These are phyloP conservation scores for Aurantiochytrium sp. DNA, from an alignment of 108 stramenopile genomes.

Conservation along the genomic window DNA sequence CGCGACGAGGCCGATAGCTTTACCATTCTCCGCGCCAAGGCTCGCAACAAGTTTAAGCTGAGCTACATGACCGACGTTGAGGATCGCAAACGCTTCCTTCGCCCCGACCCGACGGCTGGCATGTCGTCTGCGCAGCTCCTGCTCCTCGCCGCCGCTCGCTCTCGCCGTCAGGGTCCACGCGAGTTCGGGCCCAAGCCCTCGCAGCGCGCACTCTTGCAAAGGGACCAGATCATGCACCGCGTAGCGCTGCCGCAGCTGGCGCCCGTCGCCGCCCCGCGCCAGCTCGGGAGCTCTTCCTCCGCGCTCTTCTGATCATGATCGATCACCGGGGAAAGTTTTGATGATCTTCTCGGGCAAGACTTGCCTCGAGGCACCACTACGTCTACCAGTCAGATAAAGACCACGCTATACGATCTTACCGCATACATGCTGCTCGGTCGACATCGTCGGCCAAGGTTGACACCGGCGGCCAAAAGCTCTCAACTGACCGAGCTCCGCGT, in stretches of 20 bases:
- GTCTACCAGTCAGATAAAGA: too few species aligned
- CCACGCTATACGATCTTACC: too few species aligned
- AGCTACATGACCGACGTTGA: neutral
- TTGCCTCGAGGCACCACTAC: too few species aligned
- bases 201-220: neutral
- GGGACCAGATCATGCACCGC: conserved; percentile 24
- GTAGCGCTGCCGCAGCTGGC: neutral
- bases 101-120: neutral
- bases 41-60: neutral
- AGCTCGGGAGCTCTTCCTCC: neutral
- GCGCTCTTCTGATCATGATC: neutral
- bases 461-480: too few species aligned
- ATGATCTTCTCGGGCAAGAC: too few species aligned
- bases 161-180: neutral
- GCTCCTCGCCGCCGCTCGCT: neutral
- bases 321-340: neutral
- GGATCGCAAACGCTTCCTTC: neutral
- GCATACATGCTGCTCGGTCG: too few species aligned
- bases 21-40: neutral
- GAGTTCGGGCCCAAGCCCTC: conserved; percentile 1
- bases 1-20: neutral
- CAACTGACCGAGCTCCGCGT: too few species aligned
- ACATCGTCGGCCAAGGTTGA: too few species aligned
- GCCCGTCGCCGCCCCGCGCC: neutral
- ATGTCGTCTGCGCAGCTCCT: neutral